These are phyloP conservation scores for Plasmodium gallinaceum DNA, from an alignment of 169 alveolate genomes.

Conservation along the genomic window DNA sequence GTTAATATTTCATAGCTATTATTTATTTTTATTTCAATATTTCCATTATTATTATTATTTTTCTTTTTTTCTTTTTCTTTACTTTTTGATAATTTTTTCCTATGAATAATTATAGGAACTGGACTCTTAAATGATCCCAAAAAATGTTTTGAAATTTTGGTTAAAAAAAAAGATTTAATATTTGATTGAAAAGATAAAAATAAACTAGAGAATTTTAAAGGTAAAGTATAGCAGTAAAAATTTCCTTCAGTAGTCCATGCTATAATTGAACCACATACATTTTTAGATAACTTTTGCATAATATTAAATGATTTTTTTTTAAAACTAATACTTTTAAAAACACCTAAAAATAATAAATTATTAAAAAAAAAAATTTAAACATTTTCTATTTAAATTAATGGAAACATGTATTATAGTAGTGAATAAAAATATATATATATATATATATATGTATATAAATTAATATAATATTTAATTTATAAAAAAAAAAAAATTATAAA, in stretches of 20 bases:
- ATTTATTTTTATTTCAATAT: background rate
- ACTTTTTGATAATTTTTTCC: background rate
- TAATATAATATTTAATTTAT: too few species aligned
- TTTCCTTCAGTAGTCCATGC: constrained; percentile 78
- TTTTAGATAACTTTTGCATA: constrained; percentile 57
- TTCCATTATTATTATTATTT: background rate
- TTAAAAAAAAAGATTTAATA: constrained; percentile 60
- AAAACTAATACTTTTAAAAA: constrained; percentile 6
- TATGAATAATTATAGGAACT: constrained; percentile 35
- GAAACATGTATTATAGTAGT: too few species aligned
- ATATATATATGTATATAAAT: too few species aligned
- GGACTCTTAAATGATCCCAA: constrained; percentile 62
- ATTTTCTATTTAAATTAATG: too few species aligned
- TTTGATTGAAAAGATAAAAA: constrained; percentile 71
- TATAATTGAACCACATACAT: constrained; percentile 39
- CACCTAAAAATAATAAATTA: constrained; percentile 9
- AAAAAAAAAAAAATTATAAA: too few species aligned
- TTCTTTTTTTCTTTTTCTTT: constrained; percentile 9
- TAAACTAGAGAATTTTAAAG: constrained; percentile 59
- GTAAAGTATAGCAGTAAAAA: constrained; percentile 57
- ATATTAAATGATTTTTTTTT: constrained; percentile 41
- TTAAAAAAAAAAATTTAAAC: background rate
- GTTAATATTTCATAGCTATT: background rate
- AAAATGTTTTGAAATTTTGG: constrained; percentile 20
- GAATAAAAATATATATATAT: too few species aligned